Evolutionary conservation across 257 asterid species (phyloP).

Genomic region (Fraxinus excelsior): DNA sequence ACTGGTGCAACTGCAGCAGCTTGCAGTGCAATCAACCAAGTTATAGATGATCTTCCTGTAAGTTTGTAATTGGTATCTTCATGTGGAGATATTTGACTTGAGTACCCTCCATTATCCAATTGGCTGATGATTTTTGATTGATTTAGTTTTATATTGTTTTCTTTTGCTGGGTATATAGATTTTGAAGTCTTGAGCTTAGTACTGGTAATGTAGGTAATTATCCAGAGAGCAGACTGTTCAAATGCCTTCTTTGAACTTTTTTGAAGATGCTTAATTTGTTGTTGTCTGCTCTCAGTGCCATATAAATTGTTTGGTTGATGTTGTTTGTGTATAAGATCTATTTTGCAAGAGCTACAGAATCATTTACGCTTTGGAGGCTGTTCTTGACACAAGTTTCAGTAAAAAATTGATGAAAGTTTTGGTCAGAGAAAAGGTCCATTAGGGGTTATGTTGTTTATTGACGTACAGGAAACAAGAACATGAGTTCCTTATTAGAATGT

Average conservation of each 20-base stretch:
- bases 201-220: not conserved
- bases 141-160: slow-evolving; percentile 4
- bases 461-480: not conserved
- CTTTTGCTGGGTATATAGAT: not conserved
- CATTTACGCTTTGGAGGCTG: not conserved
- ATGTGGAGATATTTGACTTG: slow-evolving; percentile 13
- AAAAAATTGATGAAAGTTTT: not conserved
- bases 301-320: not conserved
- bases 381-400: not conserved
- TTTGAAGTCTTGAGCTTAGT: not conserved
- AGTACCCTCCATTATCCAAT: slow-evolving; percentile 11
- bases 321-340: not conserved
- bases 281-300: not conserved
- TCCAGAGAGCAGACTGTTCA: not conserved
- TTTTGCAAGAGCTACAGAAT: not conserved
- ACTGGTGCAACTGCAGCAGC: slow-evolving; percentile 99
- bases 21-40: slow-evolving; percentile 98
- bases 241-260: not conserved
- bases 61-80: slow-evolving; percentile 39
- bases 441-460: not conserved
- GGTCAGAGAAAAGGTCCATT: not conserved
- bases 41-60: slow-evolving; percentile 96
- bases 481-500: not conserved
- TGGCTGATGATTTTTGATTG: slow-evolving; percentile 9
- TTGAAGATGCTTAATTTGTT: not conserved